Base-by-base conservation (phyloP, 306 rosid genomes). In the Rosa rugosa region DNA sequence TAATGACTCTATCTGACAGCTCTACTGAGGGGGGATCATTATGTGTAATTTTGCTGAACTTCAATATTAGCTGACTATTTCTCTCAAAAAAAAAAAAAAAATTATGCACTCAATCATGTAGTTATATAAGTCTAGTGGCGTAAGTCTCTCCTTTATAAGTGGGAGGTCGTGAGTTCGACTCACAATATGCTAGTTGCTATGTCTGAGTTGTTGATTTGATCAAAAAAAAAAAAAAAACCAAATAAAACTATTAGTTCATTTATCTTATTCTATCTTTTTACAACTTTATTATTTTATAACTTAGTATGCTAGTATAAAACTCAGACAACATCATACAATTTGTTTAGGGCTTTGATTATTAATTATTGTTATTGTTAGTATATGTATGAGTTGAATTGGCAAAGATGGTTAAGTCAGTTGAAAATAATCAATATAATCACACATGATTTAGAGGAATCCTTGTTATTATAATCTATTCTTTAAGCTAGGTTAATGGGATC, bases 381-480 rank as follows among this genome's bases (percentile, higher is more conserved):
- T 63, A 69, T 20, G 46, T 65, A 4, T 5, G 63, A 80, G 64
- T 69, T 81, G 42, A 63, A 63, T 63, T 62, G 66, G 23, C 54
- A 20, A 10, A 71, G 65, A 44, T 44, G 40, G 66, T 25, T 60
- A 11, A 60, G 66, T 60, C 66, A 23, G 75, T 73, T 40, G 69
- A 75, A 47, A 77, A 75, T 46, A 59, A 66, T 54, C 50, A 66
- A 56, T 53, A 77, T 59, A 36, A 49, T 70, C 60, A 31, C 49
- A 54, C 45, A 80, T 65, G 72, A 70, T 83, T 80, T 76, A 71
- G 31, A 27, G 49, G 79, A 80, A 84, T 80, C 79, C 49, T 75
- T 25, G 38, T 83, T 75, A 50, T 17, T 10, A 73, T 54, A 31
- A 10, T 76, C 77, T 46, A 8, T 69, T 59, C 25, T 25, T 42